A percentile compares a stretch with the other conserved stretches of the same genome.
These are phyloP conservation scores for Diplodia corticola DNA, from an alignment of 2,329 filamentous ascomycete genomes.

Conservation along the genomic window DNA sequence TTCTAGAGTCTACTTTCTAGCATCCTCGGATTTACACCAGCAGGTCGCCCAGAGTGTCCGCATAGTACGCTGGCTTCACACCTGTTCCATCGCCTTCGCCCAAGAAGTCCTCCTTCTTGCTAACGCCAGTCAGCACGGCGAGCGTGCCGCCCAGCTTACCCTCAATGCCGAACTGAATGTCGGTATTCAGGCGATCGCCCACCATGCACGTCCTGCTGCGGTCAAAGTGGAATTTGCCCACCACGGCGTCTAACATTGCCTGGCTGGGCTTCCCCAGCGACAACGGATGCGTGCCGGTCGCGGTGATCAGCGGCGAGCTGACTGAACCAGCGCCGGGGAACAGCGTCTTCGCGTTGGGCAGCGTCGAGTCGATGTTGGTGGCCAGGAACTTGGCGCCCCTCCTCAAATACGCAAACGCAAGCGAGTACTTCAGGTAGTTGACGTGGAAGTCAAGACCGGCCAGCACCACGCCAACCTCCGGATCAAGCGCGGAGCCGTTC, in stretches of 20 bases:
- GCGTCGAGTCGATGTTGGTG: conserved; percentile 88
- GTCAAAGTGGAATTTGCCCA: conserved; percentile 91
- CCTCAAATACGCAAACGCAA: conserved; percentile 82
- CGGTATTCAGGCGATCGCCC: conserved; percentile 88
- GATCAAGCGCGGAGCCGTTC: conserved; percentile 71
- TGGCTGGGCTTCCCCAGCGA: conserved; percentile 92
- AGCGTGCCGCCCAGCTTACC: conserved; percentile 88
- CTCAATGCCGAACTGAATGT: conserved; percentile 93
- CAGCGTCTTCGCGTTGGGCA: conserved; percentile 77
- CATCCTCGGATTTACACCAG: conserved; percentile 31
- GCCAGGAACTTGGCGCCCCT: conserved; percentile 84
- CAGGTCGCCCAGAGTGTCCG: conserved; percentile 81
- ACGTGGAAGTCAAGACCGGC: conserved; percentile 91
- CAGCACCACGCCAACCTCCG: conserved; percentile 85
- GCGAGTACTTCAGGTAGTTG: conserved; percentile 88
- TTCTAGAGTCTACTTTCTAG: neutral
- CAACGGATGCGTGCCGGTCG: conserved; percentile 64
- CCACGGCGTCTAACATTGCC: conserved; percentile 99
- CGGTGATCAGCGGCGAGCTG: conserved; percentile 71
- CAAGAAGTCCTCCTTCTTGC: conserved; percentile 79
- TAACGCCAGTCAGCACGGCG: conserved; percentile 87
- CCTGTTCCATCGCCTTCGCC: conserved; percentile 64
- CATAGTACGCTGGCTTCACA: conserved; percentile 77
- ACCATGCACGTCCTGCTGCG: conserved; percentile 89
- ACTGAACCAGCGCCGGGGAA: conserved; percentile 91